Base-by-base conservation (phyloP, 2,329 filamentous ascomycete genomes). In the Helotiales sp. region DNA sequence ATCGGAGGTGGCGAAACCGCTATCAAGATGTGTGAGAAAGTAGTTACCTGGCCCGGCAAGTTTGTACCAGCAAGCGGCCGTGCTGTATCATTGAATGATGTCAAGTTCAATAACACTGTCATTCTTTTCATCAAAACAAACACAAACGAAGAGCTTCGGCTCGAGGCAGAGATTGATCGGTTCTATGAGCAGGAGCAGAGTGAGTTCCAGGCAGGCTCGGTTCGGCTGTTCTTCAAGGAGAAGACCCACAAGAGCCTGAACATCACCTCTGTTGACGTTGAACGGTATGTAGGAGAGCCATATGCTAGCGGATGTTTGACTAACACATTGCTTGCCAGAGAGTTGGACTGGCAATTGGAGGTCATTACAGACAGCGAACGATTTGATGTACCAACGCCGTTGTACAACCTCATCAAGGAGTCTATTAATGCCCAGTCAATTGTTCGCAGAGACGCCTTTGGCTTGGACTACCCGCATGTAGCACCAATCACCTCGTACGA, bases 311-410 rank as follows among this genome's bases (percentile, higher is more conserved):
- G 34, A n/a, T 63, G 11, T 28, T 55, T 4, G 49, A 24, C 50
- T 58, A n/a, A 59, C n/a, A 45, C 10, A 34, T 50, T 50, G 26
- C 26, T 10, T 43, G 3, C 28, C 62, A 77, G 76, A 47, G 54
- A 71, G 40, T 43, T 76, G 40, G 73, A 77, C 61, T 77, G 75
- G 73, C 66, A 65, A n/a, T 26, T 77, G 10, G 75, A 77, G 28
- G 70, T 78, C 11, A 72, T 76, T 28, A 72, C 73, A 1, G 75
- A 77, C 43, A 71, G 72, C 32, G 65, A 65, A 6, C 28, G 17
- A 28, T 10, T 67, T 20, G 62, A 69, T 6, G 49, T 72, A 13
- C 71, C 72, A 20, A 17, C 63, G 7, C 58, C 63, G 13, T 67
- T 75, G 20, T 49, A 67, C 17, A 28, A 55, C 22, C 52, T 75